Evolutionary conservation across 495 filamentous ascomycete genomes (phyloP).

Genomic region (Geopyxis carbonaria): DNA sequence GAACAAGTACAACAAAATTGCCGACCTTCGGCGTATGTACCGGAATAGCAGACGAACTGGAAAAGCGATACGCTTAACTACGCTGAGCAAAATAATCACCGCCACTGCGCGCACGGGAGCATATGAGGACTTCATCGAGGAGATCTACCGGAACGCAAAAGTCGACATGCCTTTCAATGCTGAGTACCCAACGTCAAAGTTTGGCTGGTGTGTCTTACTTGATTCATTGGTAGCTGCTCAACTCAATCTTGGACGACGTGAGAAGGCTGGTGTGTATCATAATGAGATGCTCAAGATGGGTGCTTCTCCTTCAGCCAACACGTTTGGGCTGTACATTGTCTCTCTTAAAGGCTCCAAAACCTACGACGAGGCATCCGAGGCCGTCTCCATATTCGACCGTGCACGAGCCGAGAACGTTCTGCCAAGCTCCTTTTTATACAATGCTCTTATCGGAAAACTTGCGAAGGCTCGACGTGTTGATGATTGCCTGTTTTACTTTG

Average conservation of each 20-base stretch:
- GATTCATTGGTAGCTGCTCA: slow-evolving; percentile 94
- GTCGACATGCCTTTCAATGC: slow-evolving; percentile 67
- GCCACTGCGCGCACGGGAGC: slow-evolving; percentile 64
- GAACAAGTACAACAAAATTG: slow-evolving; percentile 48
- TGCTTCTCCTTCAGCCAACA: slow-evolving; percentile 83
- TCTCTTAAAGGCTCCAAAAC: slow-evolving; percentile 93
- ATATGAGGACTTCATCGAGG: slow-evolving; percentile 57
- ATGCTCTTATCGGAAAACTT: slow-evolving; percentile 93
- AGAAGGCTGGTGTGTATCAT: slow-evolving; percentile 67
- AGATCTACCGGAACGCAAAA: slow-evolving; percentile 74
- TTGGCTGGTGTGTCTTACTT: slow-evolving; percentile 80
- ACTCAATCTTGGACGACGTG: slow-evolving; percentile 63
- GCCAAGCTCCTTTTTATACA: slow-evolving; percentile 93
- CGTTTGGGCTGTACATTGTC: slow-evolving; percentile 94
- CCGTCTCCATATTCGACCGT: slow-evolving; percentile 88
- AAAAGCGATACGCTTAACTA: slow-evolving; percentile 84
- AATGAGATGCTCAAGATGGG: slow-evolving; percentile 70
- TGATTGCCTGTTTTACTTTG: slow-evolving; percentile 94
- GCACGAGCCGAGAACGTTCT: slow-evolving; percentile 88
- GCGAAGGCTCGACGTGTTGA: slow-evolving; percentile 95
- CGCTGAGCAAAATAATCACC: slow-evolving; percentile 84
- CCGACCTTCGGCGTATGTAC: slow-evolving; percentile 66
- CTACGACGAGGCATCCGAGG: slow-evolving; percentile 91
- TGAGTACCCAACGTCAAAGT: slow-evolving; percentile 67
- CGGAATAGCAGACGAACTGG: slow-evolving; percentile 84